These are phyloP conservation scores for sorghum (Sorghum bicolor) DNA, from an alignment of 176 grass and related monocot genomes.

Conservation along the genomic window Sorghum_bicolor_NCBIv3 NC_012870.2:2671001-2671500, in stretches of 20 bases:
- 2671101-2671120: conserved; percentile 29
- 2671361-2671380: not conserved
- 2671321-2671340: not conserved
- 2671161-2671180: conserved; percentile 21
- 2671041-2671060: conserved; percentile 38
- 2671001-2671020: not conserved
- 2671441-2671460: too few species aligned
- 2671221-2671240: conserved; percentile 28
- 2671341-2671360: conserved; percentile 15
- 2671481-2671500: not conserved
- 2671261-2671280: conserved; percentile 44
- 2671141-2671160: conserved; percentile 37
- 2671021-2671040: conserved; percentile 31
- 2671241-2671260: conserved; percentile 28
- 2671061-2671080: conserved; percentile 10
- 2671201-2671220: conserved; percentile 43
- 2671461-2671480: not conserved
- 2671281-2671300: not conserved
- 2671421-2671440: not conserved
- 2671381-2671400: not conserved
- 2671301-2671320: not conserved
- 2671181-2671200: conserved; percentile 29
- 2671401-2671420: not conserved
- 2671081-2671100: conserved; percentile 7
- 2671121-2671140: conserved; percentile 36